These are phyloP conservation scores for Paramecium biaurelia DNA, from an alignment of 73 alveolate genomes.

Conservation along the genomic window DNA sequence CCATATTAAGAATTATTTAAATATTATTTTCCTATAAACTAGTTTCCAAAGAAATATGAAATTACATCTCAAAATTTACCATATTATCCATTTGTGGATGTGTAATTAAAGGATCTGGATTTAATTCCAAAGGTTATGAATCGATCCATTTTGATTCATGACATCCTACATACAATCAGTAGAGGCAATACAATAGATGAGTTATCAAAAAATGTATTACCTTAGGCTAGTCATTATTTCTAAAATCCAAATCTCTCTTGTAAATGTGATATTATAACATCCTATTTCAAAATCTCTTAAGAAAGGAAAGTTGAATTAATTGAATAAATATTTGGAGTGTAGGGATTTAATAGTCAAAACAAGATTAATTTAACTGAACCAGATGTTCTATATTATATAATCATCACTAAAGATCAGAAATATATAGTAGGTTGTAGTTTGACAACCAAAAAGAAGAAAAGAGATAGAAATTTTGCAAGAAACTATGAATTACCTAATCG, in stretches of 20 bases:
- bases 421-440: conserved; percentile 77
- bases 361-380: conserved; percentile 84
- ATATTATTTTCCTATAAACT: neutral
- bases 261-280: conserved; percentile 75
- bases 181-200: conserved; percentile 30
- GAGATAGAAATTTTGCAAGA: conserved; percentile 80
- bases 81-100: conserved; percentile 69
- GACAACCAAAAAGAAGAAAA: conserved; percentile 73
- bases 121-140: conserved; percentile 49
- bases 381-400: conserved; percentile 73
- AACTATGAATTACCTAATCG: conserved; percentile 82
- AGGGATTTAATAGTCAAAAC: conserved; percentile 72
- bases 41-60: conserved; percentile 17
- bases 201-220: neutral
- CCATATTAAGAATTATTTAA: neutral
- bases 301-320: conserved; percentile 73
- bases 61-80: neutral
- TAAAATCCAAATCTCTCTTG: conserved; percentile 62
- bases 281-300: conserved; percentile 72
- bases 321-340: conserved; percentile 66
- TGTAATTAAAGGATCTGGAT: conserved; percentile 63
- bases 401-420: conserved; percentile 62
- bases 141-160: conserved; percentile 69
- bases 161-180: conserved; percentile 45
- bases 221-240: neutral